phyloP scores from a whole-genome alignment of 225 moss, liverwort and hornwort species.

The Marchantia paleacea region DNA sequence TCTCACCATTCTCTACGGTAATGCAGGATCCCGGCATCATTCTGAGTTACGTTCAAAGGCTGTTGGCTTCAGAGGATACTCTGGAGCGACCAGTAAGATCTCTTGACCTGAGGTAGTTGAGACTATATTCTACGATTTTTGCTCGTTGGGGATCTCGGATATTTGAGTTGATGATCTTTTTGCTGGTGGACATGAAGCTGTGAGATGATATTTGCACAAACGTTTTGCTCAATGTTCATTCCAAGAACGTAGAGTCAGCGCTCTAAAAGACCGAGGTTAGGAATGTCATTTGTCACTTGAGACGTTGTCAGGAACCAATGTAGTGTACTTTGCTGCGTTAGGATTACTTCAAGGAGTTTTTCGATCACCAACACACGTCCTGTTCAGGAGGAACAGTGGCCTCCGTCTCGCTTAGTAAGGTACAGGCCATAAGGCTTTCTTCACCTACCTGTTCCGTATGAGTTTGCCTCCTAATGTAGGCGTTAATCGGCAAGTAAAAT shows the following conservation, averaged over 20 bases:
- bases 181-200: too few relatives aligned
- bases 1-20: not conserved
- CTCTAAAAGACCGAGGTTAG: too few relatives aligned
- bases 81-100: constrained; percentile 58
- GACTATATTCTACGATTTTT: not conserved
- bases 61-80: constrained; percentile 39
- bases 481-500: not conserved
- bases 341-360: constrained; percentile 76
- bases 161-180: too few relatives aligned
- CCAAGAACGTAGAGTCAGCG: too few relatives aligned
- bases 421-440: not conserved
- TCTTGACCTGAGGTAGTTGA: constrained; percentile 27
- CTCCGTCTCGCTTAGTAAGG: not conserved
- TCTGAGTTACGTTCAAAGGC: constrained; percentile 50
- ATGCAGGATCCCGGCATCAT: constrained; percentile 69
- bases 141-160: too few relatives aligned
- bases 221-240: too few relatives aligned
- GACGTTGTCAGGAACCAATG: not conserved
- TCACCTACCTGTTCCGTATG: not conserved
- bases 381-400: constrained; percentile 33
- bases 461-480: not conserved
- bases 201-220: too few relatives aligned
- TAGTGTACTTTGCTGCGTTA: constrained; percentile 17
- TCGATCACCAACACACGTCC: constrained; percentile 56
- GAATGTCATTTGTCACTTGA: not conserved